Evolutionary conservation across 2,329 filamentous ascomycete species (phyloP), one percentile per base, ranked within the genome.

Genomic region (Coniochaeta sp.): DNA sequence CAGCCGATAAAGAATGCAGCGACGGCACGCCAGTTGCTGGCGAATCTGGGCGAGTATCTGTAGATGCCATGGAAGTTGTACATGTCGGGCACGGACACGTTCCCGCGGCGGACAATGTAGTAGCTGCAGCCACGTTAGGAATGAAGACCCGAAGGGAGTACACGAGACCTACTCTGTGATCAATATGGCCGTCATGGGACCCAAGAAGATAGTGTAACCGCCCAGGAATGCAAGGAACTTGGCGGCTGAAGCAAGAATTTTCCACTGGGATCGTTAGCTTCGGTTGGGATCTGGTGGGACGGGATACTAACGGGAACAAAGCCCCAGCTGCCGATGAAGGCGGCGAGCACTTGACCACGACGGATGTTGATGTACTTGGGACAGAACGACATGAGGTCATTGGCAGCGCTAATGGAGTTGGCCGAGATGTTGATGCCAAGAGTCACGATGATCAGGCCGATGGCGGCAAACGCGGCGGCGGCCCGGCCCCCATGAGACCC

Each of bases 381-480:
- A 5, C 32, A 34, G 38, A 58, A 58, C 2, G 56, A 24, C 56
- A 58, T 58, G 22, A 58, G 38, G 24, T 58, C 56, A 32, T 58
- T 58, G 36, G 56, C 56, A n/a, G 56, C 56, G 28, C 56, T 58
- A 28, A 58, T 58, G n/a, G 56, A 58, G 36, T 58, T 58, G 56
- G 56, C 56, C n/a, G 56, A 58, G 28, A 58, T 58, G 36, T 58
- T 58, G 56, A 58, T 58, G 38, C 56, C 56, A 24, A 58, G 56
- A 26, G 56, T 58, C 10, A 58, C 56, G 36, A 58, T 58, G 38
- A 58, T 58, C 17, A 58, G 36, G 17, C 56, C 56, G 9, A 58
- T 58, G 17, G 56, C 56, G 56, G 30, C 56, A 47, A 58, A 58
- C 4, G 56, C 56, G 22, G 56, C 56, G 34, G 56, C 56, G 17